Percentiles rank a stretch among this genome's conserved stretches.
phyloP scores from a whole-genome alignment of 352 stramenopile genomes.

The Phytophthora fragariae region DNA sequence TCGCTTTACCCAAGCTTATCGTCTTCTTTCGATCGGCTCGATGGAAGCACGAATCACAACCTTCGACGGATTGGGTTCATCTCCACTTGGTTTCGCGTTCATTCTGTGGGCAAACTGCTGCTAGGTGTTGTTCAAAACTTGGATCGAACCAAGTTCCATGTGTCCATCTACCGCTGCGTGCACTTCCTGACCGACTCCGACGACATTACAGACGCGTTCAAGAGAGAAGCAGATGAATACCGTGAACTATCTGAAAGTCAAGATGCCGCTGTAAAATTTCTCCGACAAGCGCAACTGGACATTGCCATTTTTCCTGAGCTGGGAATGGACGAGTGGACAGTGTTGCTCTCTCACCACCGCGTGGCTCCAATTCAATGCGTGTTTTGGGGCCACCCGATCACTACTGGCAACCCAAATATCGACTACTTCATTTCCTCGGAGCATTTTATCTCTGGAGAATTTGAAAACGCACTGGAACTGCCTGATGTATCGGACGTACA shows the following conservation, averaged over 20 bases:
- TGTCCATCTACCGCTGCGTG: conserved; percentile 58
- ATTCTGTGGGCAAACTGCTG: conserved; percentile 75
- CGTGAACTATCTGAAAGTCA: conserved; percentile 47
- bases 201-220: conserved; percentile 55
- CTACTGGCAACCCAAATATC: conserved; percentile 70
- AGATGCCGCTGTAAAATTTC: conserved; percentile 44
- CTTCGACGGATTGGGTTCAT: conserved; percentile 58
- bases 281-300: conserved; percentile 68
- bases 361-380: conserved; percentile 78
- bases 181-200: conserved; percentile 61
- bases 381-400: conserved; percentile 91
- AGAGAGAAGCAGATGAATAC: conserved; percentile 52
- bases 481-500: not conserved
- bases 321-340: conserved; percentile 82
- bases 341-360: conserved; percentile 75
- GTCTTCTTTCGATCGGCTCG: conserved; percentile 22
- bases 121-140: conserved; percentile 60
- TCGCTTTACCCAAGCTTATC: conserved; percentile 47
- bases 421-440: conserved; percentile 87
- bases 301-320: conserved; percentile 85
- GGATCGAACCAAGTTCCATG: conserved; percentile 59
- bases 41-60: conserved; percentile 8
- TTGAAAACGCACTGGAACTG: conserved; percentile 17
- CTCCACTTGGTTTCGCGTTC: conserved; percentile 69
- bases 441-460: conserved; percentile 51